These are phyloP conservation scores for Pinus albicaulis DNA, from an alignment of 75 land plant genomes.

Conservation along the genomic window DNA sequence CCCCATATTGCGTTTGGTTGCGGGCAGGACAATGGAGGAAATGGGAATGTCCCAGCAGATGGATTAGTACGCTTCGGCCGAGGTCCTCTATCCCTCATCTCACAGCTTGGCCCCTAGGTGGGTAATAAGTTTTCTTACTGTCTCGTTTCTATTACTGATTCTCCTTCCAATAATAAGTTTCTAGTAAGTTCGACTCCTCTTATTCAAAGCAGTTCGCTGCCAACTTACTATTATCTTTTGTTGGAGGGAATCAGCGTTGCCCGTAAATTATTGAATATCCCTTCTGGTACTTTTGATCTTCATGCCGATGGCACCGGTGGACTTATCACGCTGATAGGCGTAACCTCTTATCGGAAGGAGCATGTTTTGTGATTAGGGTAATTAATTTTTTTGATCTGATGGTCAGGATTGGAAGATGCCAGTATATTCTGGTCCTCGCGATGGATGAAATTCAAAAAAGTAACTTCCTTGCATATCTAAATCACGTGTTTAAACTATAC, in stretches of 20 bases:
- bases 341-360: too few species aligned
- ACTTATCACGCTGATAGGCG: too few species aligned
- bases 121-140: conserved; percentile 11
- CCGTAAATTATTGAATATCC: conserved; percentile 10
- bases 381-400: too few species aligned
- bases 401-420: too few species aligned
- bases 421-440: too few species aligned
- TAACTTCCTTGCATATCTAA: too few species aligned
- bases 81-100: conserved; percentile 19
- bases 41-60: background rate
- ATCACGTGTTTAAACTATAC: too few species aligned
- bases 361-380: too few species aligned
- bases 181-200: conserved; percentile 12
- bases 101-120: conserved; percentile 13
- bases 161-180: too few species aligned
- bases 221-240: conserved; percentile 19
- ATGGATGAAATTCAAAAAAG: too few species aligned
- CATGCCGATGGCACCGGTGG: conserved; percentile 18
- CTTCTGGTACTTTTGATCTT: conserved; percentile 13
- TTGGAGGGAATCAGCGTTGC: conserved; percentile 26
- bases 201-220: conserved; percentile 8
- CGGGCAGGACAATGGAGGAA: background rate
- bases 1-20: background rate
- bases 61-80: conserved; percentile 1
- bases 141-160: background rate